Conservation (phyloP, 768 basidiomycete genomes). For the Kwoniella newhampshirensis region DNA sequence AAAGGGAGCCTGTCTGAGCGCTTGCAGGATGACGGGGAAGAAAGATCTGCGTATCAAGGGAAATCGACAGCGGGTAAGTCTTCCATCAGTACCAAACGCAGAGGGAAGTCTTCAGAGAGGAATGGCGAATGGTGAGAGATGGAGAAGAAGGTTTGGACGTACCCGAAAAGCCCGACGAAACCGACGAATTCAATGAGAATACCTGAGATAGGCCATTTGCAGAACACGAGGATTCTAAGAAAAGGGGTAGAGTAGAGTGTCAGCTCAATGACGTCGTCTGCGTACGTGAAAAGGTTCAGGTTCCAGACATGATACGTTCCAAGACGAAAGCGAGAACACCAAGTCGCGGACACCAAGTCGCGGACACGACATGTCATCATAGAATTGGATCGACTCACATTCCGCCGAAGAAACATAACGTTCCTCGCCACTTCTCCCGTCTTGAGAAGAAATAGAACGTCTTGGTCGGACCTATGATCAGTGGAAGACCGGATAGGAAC, state of each 20-base stretch:
- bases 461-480: slow-evolving; percentile 93
- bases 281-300: too few species aligned
- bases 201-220: slow-evolving; percentile 92
- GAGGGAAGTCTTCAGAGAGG: neutral
- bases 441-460: slow-evolving; percentile 98
- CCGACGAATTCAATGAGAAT: slow-evolving; percentile 93
- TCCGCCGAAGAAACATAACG: slow-evolving; percentile 51
- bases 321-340: too few species aligned
- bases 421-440: slow-evolving; percentile 86
- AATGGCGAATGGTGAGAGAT: neutral
- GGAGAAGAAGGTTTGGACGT: slow-evolving; percentile 45
- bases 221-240: slow-evolving; percentile 75
- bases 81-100: neutral
- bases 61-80: neutral
- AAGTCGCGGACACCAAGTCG: neutral
- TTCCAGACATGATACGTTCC: too few species aligned
- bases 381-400: slow-evolving; percentile 38
- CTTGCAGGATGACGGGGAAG: slow-evolving; percentile 97
- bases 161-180: slow-evolving; percentile 98
- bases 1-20: slow-evolving; percentile 88
- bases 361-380: neutral
- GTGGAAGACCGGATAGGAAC: slow-evolving; percentile 87
- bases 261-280: too few species aligned
- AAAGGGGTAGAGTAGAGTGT: neutral
- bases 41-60: slow-evolving; percentile 69